Base-by-base conservation (phyloP, 2,329 filamentous ascomycete species). In the Fusarium burgessii region DNA sequence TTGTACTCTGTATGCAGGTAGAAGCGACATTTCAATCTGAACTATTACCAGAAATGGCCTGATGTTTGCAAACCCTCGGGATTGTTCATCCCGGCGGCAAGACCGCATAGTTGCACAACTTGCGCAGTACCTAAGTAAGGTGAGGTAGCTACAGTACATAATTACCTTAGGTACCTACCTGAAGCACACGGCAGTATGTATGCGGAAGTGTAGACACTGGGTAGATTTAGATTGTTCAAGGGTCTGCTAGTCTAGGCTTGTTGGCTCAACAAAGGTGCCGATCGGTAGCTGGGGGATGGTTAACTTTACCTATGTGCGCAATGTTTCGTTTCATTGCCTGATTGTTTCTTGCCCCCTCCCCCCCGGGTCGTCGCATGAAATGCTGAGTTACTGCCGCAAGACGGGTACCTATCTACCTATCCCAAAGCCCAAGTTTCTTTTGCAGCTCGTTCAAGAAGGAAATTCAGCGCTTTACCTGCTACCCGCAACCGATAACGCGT, bases 321-420 rank as follows among this genome's bases (percentile, higher is more conserved):
- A 62, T 73, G 74, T 76, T 76, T 76, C 73, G 74, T 76, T 76
- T 76, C 70, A 65, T 65, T 71, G 69, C 71, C 76, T 72, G 59
- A 61, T 70, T 64, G 71, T 74, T 76, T 75, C 69, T 63, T 70
- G 66, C 65, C 67, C 67, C 61, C 57, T 62, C 56, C 47, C 55
- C 61, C 60, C 64, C 47, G 50, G 61, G 46, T 62, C 57, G 49
- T 54, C 43, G 49, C 43, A 50, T 55, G n/a, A 61, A 58, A 58
- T 45, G 42, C 36, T 43, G 55, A 56, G 47, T 56, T 41, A 33
- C 42, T 59, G 27, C 66, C 40, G 51, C 27, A 36, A 51, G 46
- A 47, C 23, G 42, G 49, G 42, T 38, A 49, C 23, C 51, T 35
- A 49, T 27, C 51, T 35, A 27, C 23, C 23, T 23, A 23, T 62